A percentile compares a stretch with the other conserved stretches of the same genome.
Conservation (phyloP, 106 monocot species). For the Amphibolis antarctica region DNA sequence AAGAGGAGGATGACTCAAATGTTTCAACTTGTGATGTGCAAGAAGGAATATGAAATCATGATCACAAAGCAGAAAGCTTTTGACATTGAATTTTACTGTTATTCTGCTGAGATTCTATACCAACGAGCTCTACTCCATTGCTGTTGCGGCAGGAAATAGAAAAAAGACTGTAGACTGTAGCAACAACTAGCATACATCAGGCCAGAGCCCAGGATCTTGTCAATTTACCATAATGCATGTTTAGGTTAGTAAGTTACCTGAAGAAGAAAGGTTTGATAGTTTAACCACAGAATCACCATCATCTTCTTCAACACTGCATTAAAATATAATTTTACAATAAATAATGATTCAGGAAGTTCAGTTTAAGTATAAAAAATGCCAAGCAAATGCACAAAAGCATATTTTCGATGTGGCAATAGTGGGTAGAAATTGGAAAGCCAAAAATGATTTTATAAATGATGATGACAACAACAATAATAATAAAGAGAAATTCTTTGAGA, state of each 20-base stretch:
- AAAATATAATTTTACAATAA: background rate
- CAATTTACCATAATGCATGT: background rate
- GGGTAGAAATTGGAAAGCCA: too few relatives aligned
- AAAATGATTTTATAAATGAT: background rate
- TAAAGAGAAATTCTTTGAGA: background rate
- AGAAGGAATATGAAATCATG: too few relatives aligned
- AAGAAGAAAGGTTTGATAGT: conserved; percentile 7
- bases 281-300: conserved; percentile 45
- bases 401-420: too few relatives aligned
- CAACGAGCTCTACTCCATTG: background rate
- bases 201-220: background rate
- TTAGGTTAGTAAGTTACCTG: conserved; percentile 26
- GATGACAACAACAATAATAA: background rate
- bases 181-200: too few relatives aligned
- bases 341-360: background rate
- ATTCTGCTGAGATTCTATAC: too few relatives aligned
- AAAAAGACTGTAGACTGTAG: too few relatives aligned
- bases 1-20: too few relatives aligned
- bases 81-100: too few relatives aligned
- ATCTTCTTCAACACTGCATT: conserved; percentile 63
- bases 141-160: background rate
- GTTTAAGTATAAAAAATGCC: background rate
- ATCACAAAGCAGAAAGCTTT: too few relatives aligned
- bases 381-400: background rate
- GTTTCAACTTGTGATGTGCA: too few relatives aligned